Base-by-base conservation (phyloP, 2,329 filamentous ascomycete genomes). In the Emergomyces orientalis region DNA sequence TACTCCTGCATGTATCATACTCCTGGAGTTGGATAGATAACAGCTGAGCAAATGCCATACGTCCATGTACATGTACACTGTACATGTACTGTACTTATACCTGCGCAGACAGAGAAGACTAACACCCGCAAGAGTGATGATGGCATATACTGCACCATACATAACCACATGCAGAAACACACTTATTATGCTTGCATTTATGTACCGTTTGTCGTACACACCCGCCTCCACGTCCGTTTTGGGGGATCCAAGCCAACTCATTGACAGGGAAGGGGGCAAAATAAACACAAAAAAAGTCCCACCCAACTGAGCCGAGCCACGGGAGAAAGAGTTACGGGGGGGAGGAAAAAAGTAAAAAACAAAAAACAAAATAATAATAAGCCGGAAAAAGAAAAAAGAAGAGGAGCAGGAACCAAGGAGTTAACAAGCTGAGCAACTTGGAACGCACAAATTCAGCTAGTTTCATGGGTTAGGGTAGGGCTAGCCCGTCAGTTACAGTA, bases 1-100 rank as follows among this genome's bases (percentile, higher is more conserved):
- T 43, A 41, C 19, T 39, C 54, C 55, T 39, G 39, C 55, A 30
- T 39, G 34, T 58, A 55, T 55, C 30, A 55, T 55, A 55, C 51
- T 30, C 51, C 14, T 55, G 30, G 5, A 55, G 55, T 58, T 25
- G 55, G 39, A 43, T 27, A 37, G 55, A 27, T 43, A 58, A 58
- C 55, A 58, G 55, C 55, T 37, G 55, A 58, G n/a, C 55, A 58
- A 43, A 58, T 39, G 55, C 55, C 55, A 41, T 43, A 43, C 37
- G 13, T n/a, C 7, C 14, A 58, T 22, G 34, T 41, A 25, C 54
- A 22, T 17, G 47, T 19, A 11, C 14, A 43, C 5, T 37, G 3
- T 37, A 56, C 32, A 34, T 14, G 13, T 9, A n/a, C 2, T 51
- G 47, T 27, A 52, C 49, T 27, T 30, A 34, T 55, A 34, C 51